Evolutionary conservation across 208 protist genomes (phyloP), one percentile per base, ranked within the genome.

Genomic region (Sergeia podlipaevii): DNA sequence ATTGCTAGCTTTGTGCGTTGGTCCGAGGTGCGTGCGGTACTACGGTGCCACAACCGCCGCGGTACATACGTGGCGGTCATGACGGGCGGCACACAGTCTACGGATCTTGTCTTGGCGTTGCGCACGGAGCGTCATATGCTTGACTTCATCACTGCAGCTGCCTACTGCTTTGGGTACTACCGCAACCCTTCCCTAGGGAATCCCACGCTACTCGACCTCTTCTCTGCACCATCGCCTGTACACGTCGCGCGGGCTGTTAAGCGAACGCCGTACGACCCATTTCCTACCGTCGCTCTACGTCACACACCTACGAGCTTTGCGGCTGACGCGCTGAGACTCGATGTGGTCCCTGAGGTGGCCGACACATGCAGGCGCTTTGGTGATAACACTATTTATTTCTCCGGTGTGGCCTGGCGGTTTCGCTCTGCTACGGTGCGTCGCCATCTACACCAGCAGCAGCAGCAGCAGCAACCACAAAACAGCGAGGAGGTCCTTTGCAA

Each of bases 341-440:
- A 66, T 17, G 67, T 77, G 33, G 58, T 81, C 23, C 72, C 75
- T 2, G 64, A 80, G 26, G 65, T 89, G 33, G 80, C 70, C 1
- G 69, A 78, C 28, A 50, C 65, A 21, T 80, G 66, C 51, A 63
- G 80, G 13, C 65, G 70, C 20, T 84, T 81, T 51, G 80, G 80
- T 34, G 80, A 89, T 67, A 89, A 84, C 69, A 82, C 76, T 8
- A 62, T 89, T 23, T 70, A 73, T 60, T 89, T 89, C 53, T 79
- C 76, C 52, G 80, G 80, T 39, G 42, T 84, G 30, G 80, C 76
- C n/a, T 89, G 72, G 76, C 65, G 66, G 18, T 64, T 80, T 53
- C 59, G 71, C n/a, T 69, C 71, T n/a, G 65, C 72, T 8, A 72
- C 67, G 50, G 57, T 78, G 30, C 63, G 60, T 21, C 60, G 65